Percentiles rank a stretch among this genome's conserved stretches.
Evolutionary conservation across 1,284 basidiomycete genomes (phyloP).

Genomic region (Microbotryomycetes sp.): DNA sequence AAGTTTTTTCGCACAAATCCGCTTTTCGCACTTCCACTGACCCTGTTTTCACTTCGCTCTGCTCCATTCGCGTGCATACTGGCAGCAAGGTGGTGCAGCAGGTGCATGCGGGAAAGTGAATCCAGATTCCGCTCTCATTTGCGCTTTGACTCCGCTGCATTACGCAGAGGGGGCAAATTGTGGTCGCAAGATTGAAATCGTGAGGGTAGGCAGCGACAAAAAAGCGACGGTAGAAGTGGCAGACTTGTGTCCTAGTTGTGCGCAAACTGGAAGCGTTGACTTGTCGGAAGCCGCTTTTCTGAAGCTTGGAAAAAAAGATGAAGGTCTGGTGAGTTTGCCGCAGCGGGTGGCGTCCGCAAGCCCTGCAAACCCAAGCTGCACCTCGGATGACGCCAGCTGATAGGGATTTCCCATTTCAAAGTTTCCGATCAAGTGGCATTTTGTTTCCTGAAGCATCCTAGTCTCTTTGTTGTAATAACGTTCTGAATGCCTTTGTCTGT

Average conservation of each 20-base stretch:
- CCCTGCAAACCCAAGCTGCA: too few species aligned
- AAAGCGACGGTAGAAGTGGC: constrained; percentile 59
- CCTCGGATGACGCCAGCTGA: too few species aligned
- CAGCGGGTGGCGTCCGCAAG: too few species aligned
- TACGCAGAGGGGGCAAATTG: constrained; percentile 54
- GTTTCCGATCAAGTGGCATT: neutral
- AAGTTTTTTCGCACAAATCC: too few species aligned
- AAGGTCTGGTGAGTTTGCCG: neutral
- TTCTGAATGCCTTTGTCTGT: neutral
- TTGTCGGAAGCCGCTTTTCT: constrained; percentile 69
- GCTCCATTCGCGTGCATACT: too few species aligned
- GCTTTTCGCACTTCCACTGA: too few species aligned
- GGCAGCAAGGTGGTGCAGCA: neutral
- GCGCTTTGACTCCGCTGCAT: constrained; percentile 50
- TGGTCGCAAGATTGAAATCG: constrained; percentile 43
- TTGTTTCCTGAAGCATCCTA: neutral
- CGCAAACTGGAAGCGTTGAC: constrained; percentile 46
- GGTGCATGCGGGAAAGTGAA: constrained; percentile 35
- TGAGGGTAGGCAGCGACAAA: constrained; percentile 47
- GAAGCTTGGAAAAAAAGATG: constrained; percentile 46
- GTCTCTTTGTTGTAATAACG: neutral
- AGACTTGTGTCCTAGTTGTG: constrained; percentile 58
- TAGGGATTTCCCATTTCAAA: neutral
- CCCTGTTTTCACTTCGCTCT: too few species aligned
- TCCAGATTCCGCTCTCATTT: constrained; percentile 47